Base-by-base conservation (phyloP, 2,329 filamentous ascomycete genomes). In the Onygenales sp. region DNA sequence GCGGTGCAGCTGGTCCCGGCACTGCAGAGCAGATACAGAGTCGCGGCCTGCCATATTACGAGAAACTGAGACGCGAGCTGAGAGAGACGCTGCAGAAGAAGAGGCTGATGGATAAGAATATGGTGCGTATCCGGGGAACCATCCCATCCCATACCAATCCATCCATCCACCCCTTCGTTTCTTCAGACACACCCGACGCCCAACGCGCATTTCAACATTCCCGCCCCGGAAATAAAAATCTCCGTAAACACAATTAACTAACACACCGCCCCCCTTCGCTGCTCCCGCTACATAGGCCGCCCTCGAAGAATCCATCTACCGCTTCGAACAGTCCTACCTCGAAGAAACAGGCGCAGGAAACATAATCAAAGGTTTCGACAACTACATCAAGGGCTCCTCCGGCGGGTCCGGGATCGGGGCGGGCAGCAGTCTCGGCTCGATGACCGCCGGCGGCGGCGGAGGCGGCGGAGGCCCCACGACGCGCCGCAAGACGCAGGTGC, bases 291-390 rank as follows among this genome's bases (percentile, higher is more conserved):
- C 42, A 47, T 59, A 84, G 81, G 70, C 75, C 50, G 68, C 74
- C 61, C 71, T 84, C 55, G 93, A 98, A 75, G 88, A 95, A 49
- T 80, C 81, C 59, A 97, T 98, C 63, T 84, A 81, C 66, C 83
- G 86, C 59, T 86, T 89, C 64, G 93, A 98, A 70, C 83, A 85
- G 54, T 80, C 85, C 14, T 98, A 98, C 69, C 83, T 98, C 50
- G 92, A 97, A 69, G 89, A 89, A 64, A 94, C 90, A 4, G 83
- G 78, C 62, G 81, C 81, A 17, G 93, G 93, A 44, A 98, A 98
- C 74, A 97, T 98, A 66, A 92, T 98, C 68, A 90, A 88, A 48
- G 93, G 93, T 21, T 98, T 98, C 70, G 93, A 98, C 70, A 94
- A 90, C 67, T 98, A 97, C 74, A 94, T 95, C 76, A 98, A 98